Evolutionary conservation across 1,284 basidiomycete species (phyloP), one percentile per base, ranked within the genome.

Genomic region (Ustilago vetiveriae): DNA sequence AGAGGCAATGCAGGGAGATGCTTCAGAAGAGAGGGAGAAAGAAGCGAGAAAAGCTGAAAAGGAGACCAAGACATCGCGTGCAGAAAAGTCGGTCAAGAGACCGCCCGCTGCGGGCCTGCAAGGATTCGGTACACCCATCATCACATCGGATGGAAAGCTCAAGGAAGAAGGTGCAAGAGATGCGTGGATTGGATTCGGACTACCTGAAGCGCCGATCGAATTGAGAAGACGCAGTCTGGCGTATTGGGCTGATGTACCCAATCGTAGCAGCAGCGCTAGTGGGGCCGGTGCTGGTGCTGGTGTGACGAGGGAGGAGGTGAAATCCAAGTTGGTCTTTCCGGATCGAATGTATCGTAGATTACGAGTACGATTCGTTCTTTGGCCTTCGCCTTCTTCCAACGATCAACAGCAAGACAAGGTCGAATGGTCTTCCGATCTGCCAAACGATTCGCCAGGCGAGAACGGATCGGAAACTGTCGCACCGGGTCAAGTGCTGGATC

Each of bases 171-270:
- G 73, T 4, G 72, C 76, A 3, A 32, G 76, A 17, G 76, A 79
- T 52, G 76, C 75, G 7, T 79, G 76, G 76, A 73, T 79, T 24
- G 75, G 76, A 6, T 79, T 75, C 27, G 76, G 70, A 3, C 39
- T 68, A 1, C 63, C 71, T 2, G 76, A 79, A 56, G 73, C 73
- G 39, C 68, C 73, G 2, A 36, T 74, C 1, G 48, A 59, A 21
- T 37, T 74, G 16, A 22, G 59, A 23, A 38, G 72, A 11, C 39
- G 71, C 3, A 75, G 66, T 13, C 42, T 79, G 3, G 76, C 75
- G 5, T 79, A 79, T 44, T 75, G 70, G 70, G 67, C 62, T 11
- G 75, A 75, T 17, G 19, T 62, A 3, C 8, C 54, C 11, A 22
- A 35, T 23, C 29, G 41, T 6, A 4, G 54, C 4, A 16, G n/a